phyloP scores from a whole-genome alignment of 768 basidiomycete genomes.

The Imleria badia region DNA sequence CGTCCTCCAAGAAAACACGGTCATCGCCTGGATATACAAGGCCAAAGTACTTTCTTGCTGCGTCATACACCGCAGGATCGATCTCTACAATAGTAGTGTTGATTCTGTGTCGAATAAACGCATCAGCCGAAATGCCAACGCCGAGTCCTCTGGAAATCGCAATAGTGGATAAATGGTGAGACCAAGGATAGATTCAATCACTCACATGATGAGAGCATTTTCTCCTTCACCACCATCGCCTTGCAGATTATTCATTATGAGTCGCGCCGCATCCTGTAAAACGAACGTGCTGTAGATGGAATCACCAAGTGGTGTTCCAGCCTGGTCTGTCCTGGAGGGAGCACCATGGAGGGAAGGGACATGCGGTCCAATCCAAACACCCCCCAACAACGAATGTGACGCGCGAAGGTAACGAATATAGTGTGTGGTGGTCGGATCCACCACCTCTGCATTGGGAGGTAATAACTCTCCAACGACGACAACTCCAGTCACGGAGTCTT shows the following conservation, averaged over 20 bases:
- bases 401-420: constrained; percentile 62
- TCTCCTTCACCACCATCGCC: constrained; percentile 38
- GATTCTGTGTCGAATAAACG: constrained; percentile 68
- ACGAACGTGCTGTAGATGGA: constrained; percentile 85
- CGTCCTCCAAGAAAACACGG: constrained; percentile 76
- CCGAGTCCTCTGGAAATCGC: constrained; percentile 73
- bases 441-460: constrained; percentile 34
- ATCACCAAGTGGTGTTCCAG: constrained; percentile 60
- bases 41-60: constrained; percentile 77
- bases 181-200: constrained; percentile 3
- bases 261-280: constrained; percentile 79
- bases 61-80: constrained; percentile 86
- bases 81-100: constrained; percentile 88
- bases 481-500: constrained; percentile 72
- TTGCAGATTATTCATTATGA: constrained; percentile 55
- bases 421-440: constrained; percentile 36
- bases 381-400: constrained; percentile 64
- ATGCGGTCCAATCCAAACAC: constrained; percentile 74
- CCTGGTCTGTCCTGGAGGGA: constrained; percentile 48
- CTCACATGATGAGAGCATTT: constrained; percentile 74
- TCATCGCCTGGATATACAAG: constrained; percentile 61
- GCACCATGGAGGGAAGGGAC: constrained; percentile 43
- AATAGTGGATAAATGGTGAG: not conserved
- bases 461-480: constrained; percentile 79
- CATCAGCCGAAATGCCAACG: constrained; percentile 74